Conservation (phyloP, 163 green algal species). For the Scenedesmus sp. region DNA sequence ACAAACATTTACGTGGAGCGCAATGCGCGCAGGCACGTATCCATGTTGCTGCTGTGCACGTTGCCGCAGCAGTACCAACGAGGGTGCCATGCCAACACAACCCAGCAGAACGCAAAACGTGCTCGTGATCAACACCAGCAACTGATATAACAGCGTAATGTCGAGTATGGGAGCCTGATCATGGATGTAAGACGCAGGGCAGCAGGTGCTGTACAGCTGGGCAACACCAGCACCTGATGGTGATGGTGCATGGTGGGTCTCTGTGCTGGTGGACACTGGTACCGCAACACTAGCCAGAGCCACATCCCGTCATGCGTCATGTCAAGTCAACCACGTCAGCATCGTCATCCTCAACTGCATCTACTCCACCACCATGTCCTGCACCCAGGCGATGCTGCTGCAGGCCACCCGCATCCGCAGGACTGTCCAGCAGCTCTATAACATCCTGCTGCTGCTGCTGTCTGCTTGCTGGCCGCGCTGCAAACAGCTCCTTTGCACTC, state of each 20-base stretch:
- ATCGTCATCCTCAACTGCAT: background rate
- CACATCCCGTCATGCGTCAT: background rate
- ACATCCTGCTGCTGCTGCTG: constrained; percentile 11
- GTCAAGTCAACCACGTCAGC: constrained; percentile 30
- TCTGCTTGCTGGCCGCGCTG: background rate
- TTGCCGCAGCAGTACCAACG: background rate
- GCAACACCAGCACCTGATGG: too few relatives aligned
- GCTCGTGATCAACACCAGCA: background rate
- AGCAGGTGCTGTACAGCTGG: too few relatives aligned
- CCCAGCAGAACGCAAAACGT: background rate
- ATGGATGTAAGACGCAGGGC: too few relatives aligned
- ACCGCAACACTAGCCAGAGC: background rate
- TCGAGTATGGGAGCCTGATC: too few relatives aligned
- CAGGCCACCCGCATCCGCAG: background rate
- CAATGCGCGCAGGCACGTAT: background rate
- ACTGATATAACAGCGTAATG: too few relatives aligned
- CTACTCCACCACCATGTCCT: background rate
- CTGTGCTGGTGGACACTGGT: background rate
- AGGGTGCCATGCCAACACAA: background rate
- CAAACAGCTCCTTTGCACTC: constrained; percentile 14
- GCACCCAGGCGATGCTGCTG: background rate
- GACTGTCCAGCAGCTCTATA: constrained; percentile 35
- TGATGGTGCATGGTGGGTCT: background rate
- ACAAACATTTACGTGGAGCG: background rate
- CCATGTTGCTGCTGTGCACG: background rate